phyloP scores from a whole-genome alignment of 179 eudicot genomes.

The Patellifolia procumbens region DNA sequence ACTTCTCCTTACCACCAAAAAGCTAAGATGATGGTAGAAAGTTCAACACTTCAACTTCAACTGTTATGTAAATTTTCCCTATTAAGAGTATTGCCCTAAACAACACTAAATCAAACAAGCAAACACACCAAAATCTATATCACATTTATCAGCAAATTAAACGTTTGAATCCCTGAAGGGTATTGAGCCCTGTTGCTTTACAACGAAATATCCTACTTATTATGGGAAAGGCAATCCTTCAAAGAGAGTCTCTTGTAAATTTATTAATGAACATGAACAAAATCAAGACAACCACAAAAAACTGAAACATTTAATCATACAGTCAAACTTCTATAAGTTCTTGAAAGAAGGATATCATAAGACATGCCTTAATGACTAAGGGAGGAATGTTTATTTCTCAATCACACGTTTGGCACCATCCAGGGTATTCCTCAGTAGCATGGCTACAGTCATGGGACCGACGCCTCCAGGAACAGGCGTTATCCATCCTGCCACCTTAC shows the following conservation, averaged over 20 bases:
- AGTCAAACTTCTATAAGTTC: conserved; percentile 15
- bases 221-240: not conserved
- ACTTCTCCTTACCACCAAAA: too few species aligned
- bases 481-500: conserved; percentile 83
- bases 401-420: conserved; percentile 83
- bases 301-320: conserved; percentile 8
- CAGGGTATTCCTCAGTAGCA: conserved; percentile 74
- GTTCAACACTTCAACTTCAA: not conserved
- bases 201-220: not conserved
- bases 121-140: conserved; percentile 20
- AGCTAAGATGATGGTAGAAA: not conserved
- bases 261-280: not conserved
- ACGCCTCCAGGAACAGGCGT: conserved; percentile 98
- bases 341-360: conserved; percentile 7
- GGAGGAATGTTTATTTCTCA: conserved; percentile 31
- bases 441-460: conserved; percentile 90
- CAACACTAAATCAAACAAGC: not conserved
- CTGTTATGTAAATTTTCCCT: not conserved
- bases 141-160: conserved; percentile 1
- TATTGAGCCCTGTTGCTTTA: not conserved
- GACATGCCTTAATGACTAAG: conserved; percentile 33
- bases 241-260: not conserved
- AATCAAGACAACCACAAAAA: conserved; percentile 5
- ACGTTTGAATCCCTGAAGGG: not conserved
- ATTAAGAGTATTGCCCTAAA: not conserved